Percentiles rank a stretch among this genome's conserved stretches.
Evolutionary conservation across 495 filamentous ascomycete species (phyloP).

Genomic region (Aspergillus baeticus): DNA sequence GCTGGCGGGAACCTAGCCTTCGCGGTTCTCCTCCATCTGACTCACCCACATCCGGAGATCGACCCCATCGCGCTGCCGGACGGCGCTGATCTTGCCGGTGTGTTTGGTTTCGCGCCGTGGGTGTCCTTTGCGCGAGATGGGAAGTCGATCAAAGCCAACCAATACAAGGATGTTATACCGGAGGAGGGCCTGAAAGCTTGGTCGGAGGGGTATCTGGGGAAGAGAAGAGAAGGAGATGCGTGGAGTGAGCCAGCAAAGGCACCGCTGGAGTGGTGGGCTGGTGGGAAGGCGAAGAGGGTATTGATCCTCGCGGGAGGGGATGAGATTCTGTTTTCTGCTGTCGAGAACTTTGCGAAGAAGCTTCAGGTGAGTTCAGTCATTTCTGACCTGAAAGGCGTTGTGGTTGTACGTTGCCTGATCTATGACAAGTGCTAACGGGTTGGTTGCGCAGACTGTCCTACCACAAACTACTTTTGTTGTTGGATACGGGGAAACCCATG

Average conservation of each 20-base stretch:
- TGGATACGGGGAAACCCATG: slow-evolving; percentile 36
- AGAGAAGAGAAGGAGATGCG: slow-evolving; percentile 39
- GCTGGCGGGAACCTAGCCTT: slow-evolving; percentile 61
- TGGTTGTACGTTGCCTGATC: too few species aligned
- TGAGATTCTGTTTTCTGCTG: slow-evolving; percentile 58
- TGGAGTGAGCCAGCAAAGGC: slow-evolving; percentile 57
- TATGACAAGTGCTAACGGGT: not conserved
- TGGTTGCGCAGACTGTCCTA: slow-evolving; percentile 27
- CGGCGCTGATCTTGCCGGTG: slow-evolving; percentile 35
- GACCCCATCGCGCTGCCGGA: slow-evolving; percentile 15
- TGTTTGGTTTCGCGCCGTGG: slow-evolving; percentile 58
- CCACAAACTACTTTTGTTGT: slow-evolving; percentile 32
- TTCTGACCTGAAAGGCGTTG: not conserved
- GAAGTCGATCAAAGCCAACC: slow-evolving; percentile 43
- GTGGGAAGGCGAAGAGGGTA: slow-evolving; percentile 43
- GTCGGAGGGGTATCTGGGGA: slow-evolving; percentile 45
- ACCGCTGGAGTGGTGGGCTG: slow-evolving; percentile 54
- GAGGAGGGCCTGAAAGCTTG: slow-evolving; percentile 31
- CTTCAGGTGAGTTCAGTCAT: slow-evolving; percentile 30
- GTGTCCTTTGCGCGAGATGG: slow-evolving; percentile 42
- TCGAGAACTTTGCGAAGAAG: slow-evolving; percentile 49
- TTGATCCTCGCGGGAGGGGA: slow-evolving; percentile 53
- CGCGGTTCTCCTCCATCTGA: slow-evolving; percentile 54
- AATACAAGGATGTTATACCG: slow-evolving; percentile 49
- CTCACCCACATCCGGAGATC: slow-evolving; percentile 57